Evolutionary conservation across 2,329 filamentous ascomycete species (phyloP).

Genomic region (Neonectria faginata): DNA sequence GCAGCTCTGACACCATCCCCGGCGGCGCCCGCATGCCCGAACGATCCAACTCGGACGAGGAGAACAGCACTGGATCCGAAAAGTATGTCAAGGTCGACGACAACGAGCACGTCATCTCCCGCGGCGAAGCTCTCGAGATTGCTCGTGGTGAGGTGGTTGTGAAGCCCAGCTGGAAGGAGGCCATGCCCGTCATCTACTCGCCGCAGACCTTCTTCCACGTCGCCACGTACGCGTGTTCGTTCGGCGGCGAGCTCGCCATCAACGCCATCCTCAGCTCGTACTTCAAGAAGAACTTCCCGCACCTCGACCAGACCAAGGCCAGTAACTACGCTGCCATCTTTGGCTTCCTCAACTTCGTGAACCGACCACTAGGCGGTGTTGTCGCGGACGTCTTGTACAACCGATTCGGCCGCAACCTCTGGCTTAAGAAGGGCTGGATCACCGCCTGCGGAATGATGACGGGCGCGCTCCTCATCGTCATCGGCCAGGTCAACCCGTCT

Average conservation of each 20-base stretch:
- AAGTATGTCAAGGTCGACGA: conserved; percentile 53
- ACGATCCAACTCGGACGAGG: conserved; percentile 48
- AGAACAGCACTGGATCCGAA: conserved; percentile 51
- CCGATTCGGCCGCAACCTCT: conserved; percentile 49
- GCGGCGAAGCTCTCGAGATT: conserved; percentile 65
- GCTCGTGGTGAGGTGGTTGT: conserved; percentile 64
- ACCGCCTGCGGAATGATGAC: conserved; percentile 67
- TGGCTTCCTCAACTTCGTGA: conserved; percentile 77
- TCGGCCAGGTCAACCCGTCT: conserved; percentile 73
- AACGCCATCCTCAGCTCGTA: conserved; percentile 70
- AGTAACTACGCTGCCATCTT: conserved; percentile 78
- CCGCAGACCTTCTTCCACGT: conserved; percentile 67
- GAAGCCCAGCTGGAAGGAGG: conserved; percentile 67
- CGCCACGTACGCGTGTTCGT: conserved; percentile 71
- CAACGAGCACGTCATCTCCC: conserved; percentile 61
- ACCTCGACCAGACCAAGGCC: conserved; percentile 66
- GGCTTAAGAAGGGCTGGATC: conserved; percentile 61
- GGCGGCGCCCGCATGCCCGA: conserved; percentile 61
- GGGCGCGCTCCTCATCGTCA: conserved; percentile 70
- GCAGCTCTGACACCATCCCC: conserved; percentile 58
- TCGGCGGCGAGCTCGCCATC: conserved; percentile 72
- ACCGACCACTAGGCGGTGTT: conserved; percentile 74
- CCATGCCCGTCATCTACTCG: conserved; percentile 59
- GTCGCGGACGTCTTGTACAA: conserved; percentile 64
- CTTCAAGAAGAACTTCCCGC: conserved; percentile 70